Base-by-base conservation (phyloP, 1,284 basidiomycete genomes). In the Sporisorium reilianum region DNA sequence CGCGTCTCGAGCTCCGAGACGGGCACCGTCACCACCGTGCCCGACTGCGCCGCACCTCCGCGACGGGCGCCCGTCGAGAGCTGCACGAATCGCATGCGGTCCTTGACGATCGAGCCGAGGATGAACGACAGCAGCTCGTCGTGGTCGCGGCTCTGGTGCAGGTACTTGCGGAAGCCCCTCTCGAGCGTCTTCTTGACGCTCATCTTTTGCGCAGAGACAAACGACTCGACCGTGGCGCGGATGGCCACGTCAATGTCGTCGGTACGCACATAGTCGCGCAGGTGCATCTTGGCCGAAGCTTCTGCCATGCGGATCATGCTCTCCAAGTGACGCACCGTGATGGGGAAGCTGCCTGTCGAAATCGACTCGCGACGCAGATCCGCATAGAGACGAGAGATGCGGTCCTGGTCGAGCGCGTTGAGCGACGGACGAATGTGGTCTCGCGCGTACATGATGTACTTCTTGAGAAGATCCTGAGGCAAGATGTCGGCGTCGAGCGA, bases 221-320 rank as follows among this genome's bases (percentile, higher is more conserved):
- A 99, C 86, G 93, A 95, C 64, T 92, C 91, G 26, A 99, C 91
- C 2, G 94, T 92, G 40, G 97, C 95, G 73, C 94, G 93, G 77
- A 99, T 98, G 2, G 97, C 96, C 55, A 98, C 87, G 85, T 99
- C 95, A 78, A 99, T 95, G 85, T 99, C 97, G 85, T 99, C 97
- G 14, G 91, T 88, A 41, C 97, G 90, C 50, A 99, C 97, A 82
- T 93, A 97, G 85, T 99, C 97, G 53, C 97, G 89, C 71, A 99
- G 87, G 64, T 95, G 92, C 96, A 99, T 99, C 88, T 97, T 97
- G 48, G 96, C 97, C 79, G 92, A 94, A 16, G 97, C 95, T 85
- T 99, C 96, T 1, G 94, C 90, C 97, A 99, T 99, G 46, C 97
- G 91, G 86, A 99, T 99, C 93, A 97, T 98, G 84, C 93, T 95